A percentile compares a stretch with the other conserved stretches of the same genome.
Conservation (phyloP, 371 early-diverging fungal genomes). For the Mycotypha africana region DNA sequence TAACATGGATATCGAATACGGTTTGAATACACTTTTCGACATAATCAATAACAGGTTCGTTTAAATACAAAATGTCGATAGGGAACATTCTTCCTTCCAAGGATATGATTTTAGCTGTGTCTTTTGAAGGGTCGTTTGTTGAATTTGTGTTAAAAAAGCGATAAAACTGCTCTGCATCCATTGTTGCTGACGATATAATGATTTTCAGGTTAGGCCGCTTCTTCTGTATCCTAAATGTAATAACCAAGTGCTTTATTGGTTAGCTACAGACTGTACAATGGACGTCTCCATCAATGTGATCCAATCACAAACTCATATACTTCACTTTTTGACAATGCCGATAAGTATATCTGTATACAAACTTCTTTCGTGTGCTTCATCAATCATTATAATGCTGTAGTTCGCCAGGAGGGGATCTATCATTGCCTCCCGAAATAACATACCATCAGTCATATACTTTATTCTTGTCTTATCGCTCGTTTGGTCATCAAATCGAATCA, state of each 20-base stretch:
- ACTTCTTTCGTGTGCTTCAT: constrained; percentile 93
- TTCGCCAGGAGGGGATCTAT: constrained; percentile 68
- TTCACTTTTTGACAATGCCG: constrained; percentile 71
- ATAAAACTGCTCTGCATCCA: constrained; percentile 64
- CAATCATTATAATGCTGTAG: constrained; percentile 86
- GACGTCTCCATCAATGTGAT: neutral
- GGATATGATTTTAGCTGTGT: constrained; percentile 58
- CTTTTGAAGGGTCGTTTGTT: constrained; percentile 31
- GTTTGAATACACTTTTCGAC: constrained; percentile 57
- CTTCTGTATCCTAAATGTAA: constrained; percentile 44
- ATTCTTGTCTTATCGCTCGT: constrained; percentile 63
- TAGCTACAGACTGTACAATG: no score
- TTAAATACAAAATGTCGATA: constrained; percentile 63
- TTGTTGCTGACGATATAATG: constrained; percentile 79
- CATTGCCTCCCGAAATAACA: constrained; percentile 76
- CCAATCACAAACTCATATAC: no score
- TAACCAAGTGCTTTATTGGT: neutral
- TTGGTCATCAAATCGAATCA: constrained; percentile 75
- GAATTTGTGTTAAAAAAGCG: constrained; percentile 53
- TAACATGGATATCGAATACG: constrained; percentile 59
- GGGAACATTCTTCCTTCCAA: constrained; percentile 71
- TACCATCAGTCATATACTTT: constrained; percentile 91
- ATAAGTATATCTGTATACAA: constrained; percentile 84
- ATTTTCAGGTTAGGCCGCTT: constrained; percentile 58
- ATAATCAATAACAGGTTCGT: constrained; percentile 55